These are phyloP conservation scores for Asterochloris sp. DNA, from an alignment of 139 green algal genomes.

Conservation along the genomic window DNA sequence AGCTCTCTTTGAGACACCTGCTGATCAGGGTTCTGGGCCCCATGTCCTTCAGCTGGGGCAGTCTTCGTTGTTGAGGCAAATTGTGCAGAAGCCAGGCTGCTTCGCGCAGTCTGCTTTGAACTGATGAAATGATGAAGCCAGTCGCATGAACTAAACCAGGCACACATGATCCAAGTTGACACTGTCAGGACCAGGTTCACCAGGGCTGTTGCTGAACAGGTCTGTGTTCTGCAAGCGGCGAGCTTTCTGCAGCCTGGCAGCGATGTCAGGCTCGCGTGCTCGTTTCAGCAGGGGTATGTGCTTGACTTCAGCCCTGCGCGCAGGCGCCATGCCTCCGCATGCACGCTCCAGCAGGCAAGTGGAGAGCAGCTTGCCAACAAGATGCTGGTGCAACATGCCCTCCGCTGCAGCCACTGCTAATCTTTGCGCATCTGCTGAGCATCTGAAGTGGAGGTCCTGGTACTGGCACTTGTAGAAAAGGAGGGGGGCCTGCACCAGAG, in stretches of 20 bases:
- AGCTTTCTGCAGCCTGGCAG: constrained; percentile 43
- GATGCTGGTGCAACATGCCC: background rate
- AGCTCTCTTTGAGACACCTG: background rate
- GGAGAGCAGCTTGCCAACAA: no score
- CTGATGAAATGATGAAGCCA: background rate
- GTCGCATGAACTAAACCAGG: background rate
- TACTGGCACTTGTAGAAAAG: no score
- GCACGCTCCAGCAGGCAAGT: no score
- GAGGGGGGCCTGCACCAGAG: no score
- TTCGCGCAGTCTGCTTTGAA: background rate
- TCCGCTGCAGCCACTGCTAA: background rate
- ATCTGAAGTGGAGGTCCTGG: no score
- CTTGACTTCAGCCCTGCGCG: background rate
- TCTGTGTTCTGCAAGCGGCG: background rate
- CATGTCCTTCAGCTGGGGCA: background rate
- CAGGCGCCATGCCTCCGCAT: no score
- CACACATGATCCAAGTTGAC: no score
- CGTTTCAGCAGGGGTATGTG: constrained; percentile 50
- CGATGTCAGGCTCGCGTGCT: constrained; percentile 50
- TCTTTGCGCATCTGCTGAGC: no score
- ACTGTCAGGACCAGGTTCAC: no score
- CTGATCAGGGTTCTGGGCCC: background rate
- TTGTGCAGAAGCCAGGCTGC: background rate
- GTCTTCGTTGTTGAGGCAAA: background rate
- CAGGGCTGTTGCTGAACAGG: background rate